phyloP scores from a whole-genome alignment of 208 protist genomes.

The Trypanosoma rangeli region DNA sequence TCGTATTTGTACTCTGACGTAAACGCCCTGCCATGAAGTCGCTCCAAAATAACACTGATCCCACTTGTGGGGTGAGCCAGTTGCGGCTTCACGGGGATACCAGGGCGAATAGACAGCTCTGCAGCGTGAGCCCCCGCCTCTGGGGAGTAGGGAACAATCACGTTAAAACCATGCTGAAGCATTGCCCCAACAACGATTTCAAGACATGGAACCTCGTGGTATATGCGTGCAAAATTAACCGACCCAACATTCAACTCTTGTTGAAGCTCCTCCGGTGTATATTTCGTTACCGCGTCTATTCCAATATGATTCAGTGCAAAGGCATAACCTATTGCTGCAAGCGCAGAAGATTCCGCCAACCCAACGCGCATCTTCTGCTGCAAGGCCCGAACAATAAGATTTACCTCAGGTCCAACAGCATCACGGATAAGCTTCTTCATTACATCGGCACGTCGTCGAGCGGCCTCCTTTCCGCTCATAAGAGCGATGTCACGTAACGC shows the following conservation, averaged over 20 bases:
- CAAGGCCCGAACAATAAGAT: constrained; percentile 95
- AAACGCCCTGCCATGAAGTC: constrained; percentile 88
- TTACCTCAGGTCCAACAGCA: constrained; percentile 90
- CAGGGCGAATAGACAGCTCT: constrained; percentile 78
- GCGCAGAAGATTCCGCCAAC: constrained; percentile 95
- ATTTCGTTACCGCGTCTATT: constrained; percentile 26
- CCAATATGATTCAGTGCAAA: constrained; percentile 82
- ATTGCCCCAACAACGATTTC: constrained; percentile 74
- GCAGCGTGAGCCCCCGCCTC: constrained; percentile 36
- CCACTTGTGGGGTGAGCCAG: constrained; percentile 98
- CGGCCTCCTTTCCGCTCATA: constrained; percentile 86
- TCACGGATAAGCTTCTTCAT: constrained; percentile 95
- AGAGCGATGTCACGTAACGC: constrained; percentile 91
- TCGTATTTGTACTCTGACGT: constrained; percentile 99
- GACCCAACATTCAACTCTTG: constrained; percentile 59
- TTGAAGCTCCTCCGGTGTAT: constrained; percentile 63
- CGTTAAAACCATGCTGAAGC: constrained; percentile 69
- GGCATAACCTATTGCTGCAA: constrained; percentile 94
- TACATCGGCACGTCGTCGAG: constrained; percentile 89
- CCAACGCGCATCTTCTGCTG: constrained; percentile 98
- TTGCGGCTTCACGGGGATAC: constrained; percentile 98
- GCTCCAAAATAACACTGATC: constrained; percentile 82
- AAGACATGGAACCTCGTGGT: constrained; percentile 86
- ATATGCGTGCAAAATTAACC: constrained; percentile 58
- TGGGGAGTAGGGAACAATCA: constrained; percentile 60